These are phyloP conservation scores for Rhodotorula babjevae DNA, from an alignment of 768 basidiomycete species.

Conservation along the genomic window DNA sequence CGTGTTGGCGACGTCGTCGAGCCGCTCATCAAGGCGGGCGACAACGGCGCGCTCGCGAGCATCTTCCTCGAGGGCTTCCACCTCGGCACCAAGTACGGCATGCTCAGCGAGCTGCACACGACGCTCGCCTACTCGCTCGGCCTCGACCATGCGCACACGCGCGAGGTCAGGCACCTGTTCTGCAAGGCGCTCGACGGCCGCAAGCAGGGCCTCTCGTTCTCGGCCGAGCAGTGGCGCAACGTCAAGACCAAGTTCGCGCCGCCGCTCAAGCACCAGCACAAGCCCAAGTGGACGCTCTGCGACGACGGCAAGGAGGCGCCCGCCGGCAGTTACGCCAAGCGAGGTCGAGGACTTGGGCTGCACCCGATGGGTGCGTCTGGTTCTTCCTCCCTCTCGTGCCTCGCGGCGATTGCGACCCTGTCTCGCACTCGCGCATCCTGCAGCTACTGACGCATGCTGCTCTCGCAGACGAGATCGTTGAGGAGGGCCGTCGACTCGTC, in stretches of 20 bases:
- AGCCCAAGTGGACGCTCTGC: constrained; percentile 7
- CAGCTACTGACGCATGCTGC: background rate
- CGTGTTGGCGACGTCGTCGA: background rate
- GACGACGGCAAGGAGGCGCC: constrained; percentile 3
- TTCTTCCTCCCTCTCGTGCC: background rate
- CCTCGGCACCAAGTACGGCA: constrained; percentile 7
- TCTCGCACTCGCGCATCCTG: no score
- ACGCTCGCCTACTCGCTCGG: constrained; percentile 24
- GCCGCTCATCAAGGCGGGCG: background rate
- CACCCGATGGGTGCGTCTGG: constrained; percentile 23
- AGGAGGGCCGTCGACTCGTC: background rate
- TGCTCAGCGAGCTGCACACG: constrained; percentile 9
- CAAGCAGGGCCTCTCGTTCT: constrained; percentile 30
- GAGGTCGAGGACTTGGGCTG: background rate
- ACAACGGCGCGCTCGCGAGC: background rate
- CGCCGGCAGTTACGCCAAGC: background rate
- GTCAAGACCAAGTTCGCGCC: constrained; percentile 11
- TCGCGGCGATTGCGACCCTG: no score
- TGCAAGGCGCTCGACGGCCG: constrained; percentile 31
- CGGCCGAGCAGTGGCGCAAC: constrained; percentile 5
- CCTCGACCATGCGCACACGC: constrained; percentile 5
- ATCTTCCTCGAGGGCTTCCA: constrained; percentile 16
- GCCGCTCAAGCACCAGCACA: background rate
- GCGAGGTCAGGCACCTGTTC: constrained; percentile 30
- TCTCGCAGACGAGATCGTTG: constrained; percentile 15